Percentiles rank a stretch among this genome's conserved stretches.
phyloP scores from a whole-genome alignment of 371 early-diverging fungal genomes.

The Apophysomyces sp. region DNA sequence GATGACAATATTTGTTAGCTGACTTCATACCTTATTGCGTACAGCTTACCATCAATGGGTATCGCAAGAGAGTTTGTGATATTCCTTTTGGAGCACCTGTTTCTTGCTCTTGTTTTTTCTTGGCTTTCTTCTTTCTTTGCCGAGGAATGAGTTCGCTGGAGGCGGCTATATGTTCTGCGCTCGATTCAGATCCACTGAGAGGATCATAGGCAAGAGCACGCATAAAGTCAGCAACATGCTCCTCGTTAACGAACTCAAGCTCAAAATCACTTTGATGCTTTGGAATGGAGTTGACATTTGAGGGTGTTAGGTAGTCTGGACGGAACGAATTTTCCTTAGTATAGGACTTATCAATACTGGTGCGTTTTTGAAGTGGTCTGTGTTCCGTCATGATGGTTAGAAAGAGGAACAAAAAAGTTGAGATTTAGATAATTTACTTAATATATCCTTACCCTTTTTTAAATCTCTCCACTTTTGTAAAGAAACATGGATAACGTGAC shows the following conservation, averaged over 20 bases:
- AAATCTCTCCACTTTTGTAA: not conserved
- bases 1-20: not conserved
- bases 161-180: conserved; percentile 54
- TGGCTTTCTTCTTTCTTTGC: conserved; percentile 21
- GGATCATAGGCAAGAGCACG: conserved; percentile 48
- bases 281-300: not conserved
- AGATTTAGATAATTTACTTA: not conserved
- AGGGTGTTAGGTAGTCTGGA: not conserved
- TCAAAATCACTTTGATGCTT: conserved; percentile 15
- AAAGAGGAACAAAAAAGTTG: not conserved
- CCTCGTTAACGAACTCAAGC: conserved; percentile 46
- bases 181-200: conserved; percentile 23
- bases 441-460: too few relatives aligned
- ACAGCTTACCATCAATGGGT: conserved; percentile 60
- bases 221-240: conserved; percentile 50
- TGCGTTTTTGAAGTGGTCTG: not conserved
- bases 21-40: not conserved
- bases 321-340: not conserved
- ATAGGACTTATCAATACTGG: not conserved
- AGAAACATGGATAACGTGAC: too few relatives aligned
- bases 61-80: conserved; percentile 53
- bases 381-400: not conserved
- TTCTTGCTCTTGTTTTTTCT: conserved; percentile 25
- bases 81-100: conserved; percentile 45
- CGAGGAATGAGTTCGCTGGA: conserved; percentile 49